A percentile compares a stretch with the other conserved stretches of the same genome.
phyloP scores from a whole-genome alignment of 129 eudicot genomes.

The Sambucus nigra region DNA sequence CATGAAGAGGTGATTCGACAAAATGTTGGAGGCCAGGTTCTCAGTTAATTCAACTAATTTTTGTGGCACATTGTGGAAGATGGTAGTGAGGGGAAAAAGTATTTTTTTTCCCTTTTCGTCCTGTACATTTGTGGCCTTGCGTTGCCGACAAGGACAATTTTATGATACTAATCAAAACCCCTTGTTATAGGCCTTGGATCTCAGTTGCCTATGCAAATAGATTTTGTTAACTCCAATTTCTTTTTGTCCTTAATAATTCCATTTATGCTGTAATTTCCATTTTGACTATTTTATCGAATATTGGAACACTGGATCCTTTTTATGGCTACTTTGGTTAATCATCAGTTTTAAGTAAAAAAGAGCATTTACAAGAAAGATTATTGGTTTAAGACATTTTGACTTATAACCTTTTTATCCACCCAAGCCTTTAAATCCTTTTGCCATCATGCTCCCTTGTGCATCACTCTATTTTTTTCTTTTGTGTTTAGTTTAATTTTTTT shows the following conservation, averaged over 20 bases:
- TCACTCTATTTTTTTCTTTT: too few species aligned
- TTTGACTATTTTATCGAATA: background rate
- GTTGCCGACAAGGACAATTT: too few species aligned
- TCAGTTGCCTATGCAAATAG: background rate
- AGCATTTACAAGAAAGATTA: too few species aligned
- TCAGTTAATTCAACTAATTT: conserved; percentile 57
- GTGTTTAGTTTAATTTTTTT: too few species aligned
- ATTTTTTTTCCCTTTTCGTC: background rate
- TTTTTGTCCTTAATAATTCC: background rate
- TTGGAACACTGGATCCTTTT: background rate
- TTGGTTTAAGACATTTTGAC: too few species aligned
- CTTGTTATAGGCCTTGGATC: background rate
- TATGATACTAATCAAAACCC: background rate
- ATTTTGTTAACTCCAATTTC: background rate
- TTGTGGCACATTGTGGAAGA: background rate
- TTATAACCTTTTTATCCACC: too few species aligned
- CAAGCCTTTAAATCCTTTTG: too few species aligned
- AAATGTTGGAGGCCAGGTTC: conserved; percentile 88
- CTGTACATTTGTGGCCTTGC: background rate
- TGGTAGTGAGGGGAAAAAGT: background rate
- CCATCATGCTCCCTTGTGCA: too few species aligned
- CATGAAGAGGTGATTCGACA: conserved; percentile 86
- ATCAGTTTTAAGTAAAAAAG: too few species aligned
- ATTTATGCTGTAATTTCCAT: background rate
- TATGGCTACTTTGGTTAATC: too few species aligned